These are phyloP conservation scores for Hanseniaspora jakobsenii DNA, from an alignment of 805 yeast species.

Conservation along the genomic window DNA sequence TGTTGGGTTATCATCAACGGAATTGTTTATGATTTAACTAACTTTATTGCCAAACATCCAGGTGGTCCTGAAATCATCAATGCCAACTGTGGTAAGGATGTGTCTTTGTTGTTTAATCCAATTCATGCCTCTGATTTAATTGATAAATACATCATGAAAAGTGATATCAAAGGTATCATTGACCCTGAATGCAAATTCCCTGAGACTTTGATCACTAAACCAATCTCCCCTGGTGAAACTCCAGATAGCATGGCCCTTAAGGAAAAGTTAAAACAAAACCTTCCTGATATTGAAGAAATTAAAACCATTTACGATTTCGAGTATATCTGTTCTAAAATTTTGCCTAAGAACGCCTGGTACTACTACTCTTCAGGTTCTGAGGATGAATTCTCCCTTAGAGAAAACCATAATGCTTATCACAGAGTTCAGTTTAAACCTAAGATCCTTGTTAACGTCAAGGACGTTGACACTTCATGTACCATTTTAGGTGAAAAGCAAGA, in stretches of 20 bases:
- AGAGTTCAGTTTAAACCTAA: constrained; percentile 79
- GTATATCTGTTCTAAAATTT: constrained; percentile 63
- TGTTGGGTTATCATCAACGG: constrained; percentile 81
- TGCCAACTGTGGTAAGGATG: constrained; percentile 74
- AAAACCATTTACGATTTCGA: constrained; percentile 81
- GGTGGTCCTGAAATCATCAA: constrained; percentile 63
- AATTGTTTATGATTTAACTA: constrained; percentile 65
- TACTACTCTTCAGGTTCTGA: constrained; percentile 87
- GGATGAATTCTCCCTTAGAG: constrained; percentile 82
- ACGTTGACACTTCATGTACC: constrained; percentile 55
- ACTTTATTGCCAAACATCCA: constrained; percentile 69
- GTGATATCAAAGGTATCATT: constrained; percentile 52
- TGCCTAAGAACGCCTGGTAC: constrained; percentile 79
- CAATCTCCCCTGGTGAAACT: constrained; percentile 29
- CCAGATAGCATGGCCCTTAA: constrained; percentile 25
- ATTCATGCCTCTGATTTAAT: constrained; percentile 85
- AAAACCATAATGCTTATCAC: constrained; percentile 82
- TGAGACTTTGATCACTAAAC: constrained; percentile 22
- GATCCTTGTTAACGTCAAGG: constrained; percentile 67
- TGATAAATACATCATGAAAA: constrained; percentile 44
- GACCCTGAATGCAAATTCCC: constrained; percentile 23
- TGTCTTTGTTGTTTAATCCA: constrained; percentile 74
- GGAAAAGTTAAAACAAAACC: constrained; percentile 29
- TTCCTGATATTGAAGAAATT: constrained; percentile 60
- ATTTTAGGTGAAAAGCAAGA: constrained; percentile 60